These are phyloP conservation scores for Ustilago shanxiensis DNA, from an alignment of 1,284 basidiomycete species.

Conservation along the genomic window DNA sequence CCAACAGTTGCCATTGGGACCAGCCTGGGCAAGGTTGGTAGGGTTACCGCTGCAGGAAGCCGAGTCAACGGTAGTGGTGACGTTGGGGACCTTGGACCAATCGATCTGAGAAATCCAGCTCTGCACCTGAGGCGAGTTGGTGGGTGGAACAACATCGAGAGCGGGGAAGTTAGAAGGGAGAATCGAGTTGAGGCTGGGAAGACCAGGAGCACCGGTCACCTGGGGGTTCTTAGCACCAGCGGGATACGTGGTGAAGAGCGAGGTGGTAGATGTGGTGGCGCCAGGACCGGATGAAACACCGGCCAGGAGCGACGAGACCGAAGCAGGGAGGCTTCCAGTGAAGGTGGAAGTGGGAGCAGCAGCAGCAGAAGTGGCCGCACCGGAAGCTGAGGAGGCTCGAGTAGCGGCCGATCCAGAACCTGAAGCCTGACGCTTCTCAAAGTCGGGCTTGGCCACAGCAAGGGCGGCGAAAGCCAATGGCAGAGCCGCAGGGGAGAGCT, in stretches of 20 bases:
- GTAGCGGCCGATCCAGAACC: conserved; percentile 20
- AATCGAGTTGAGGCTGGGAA: conserved; percentile 48
- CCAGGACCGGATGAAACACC: conserved; percentile 54
- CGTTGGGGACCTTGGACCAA: conserved; percentile 76
- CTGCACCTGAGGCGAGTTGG: conserved; percentile 78
- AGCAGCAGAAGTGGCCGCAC: conserved; percentile 31
- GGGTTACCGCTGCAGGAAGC: conserved; percentile 79
- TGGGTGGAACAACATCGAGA: conserved; percentile 78
- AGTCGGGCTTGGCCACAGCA: conserved; percentile 29
- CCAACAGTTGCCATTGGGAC: conserved; percentile 77
- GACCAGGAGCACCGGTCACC: conserved; percentile 58
- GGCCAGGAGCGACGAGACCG: conserved; percentile 46
- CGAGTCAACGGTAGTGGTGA: conserved; percentile 74
- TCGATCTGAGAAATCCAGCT: conserved; percentile 81
- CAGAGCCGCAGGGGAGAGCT: conserved; percentile 36
- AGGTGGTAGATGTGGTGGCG: conserved; percentile 46
- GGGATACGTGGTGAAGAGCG: conserved; percentile 54
- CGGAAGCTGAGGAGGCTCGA: conserved; percentile 20
- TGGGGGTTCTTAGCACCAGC: conserved; percentile 59
- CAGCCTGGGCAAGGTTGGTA: conserved; percentile 74
- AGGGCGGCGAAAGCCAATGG: conserved; percentile 42
- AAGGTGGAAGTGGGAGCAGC: conserved; percentile 52
- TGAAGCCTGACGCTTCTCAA: conserved; percentile 41
- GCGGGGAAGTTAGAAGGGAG: conserved; percentile 76
- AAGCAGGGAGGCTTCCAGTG: conserved; percentile 57